Evolutionary conservation across 2,329 filamentous ascomycete species (phyloP).

Genomic region (Chaetomiaceae sp.): DNA sequence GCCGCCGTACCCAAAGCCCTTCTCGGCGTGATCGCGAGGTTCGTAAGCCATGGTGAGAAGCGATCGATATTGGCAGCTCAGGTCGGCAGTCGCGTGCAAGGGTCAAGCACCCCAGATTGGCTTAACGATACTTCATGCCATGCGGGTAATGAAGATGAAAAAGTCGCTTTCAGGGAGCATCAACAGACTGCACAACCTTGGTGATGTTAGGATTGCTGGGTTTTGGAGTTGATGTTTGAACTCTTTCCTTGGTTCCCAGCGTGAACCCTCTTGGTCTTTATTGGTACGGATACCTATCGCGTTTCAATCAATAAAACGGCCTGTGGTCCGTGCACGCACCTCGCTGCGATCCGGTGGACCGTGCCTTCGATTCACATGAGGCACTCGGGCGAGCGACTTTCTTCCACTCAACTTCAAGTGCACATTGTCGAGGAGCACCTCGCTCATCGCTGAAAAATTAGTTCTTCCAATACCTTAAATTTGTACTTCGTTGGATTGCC

Average conservation of each 20-base stretch:
- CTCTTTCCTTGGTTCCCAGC: background rate
- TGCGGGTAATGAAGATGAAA: background rate
- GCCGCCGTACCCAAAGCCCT: slow-evolving; percentile 15
- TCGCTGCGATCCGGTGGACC: no score
- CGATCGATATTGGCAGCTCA: background rate
- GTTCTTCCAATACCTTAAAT: no score
- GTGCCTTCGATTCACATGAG: no score
- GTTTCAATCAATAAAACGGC: no score
- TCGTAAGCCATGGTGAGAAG: slow-evolving; percentile 23
- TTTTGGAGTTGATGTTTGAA: background rate
- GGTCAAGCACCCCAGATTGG: background rate
- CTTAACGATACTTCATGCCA: background rate
- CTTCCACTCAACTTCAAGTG: no score
- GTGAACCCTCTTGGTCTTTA: background rate
- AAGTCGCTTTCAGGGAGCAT: no score
- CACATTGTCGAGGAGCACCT: no score
- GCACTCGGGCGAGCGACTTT: no score
- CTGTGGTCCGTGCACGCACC: no score
- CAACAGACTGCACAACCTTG: no score
- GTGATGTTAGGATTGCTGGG: background rate
- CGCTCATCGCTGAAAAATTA: no score
- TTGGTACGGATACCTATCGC: background rate
- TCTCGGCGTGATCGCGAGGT: slow-evolving; percentile 21
- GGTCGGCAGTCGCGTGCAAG: background rate
- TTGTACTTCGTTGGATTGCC: no score